Conservation (phyloP, 73 alveolate species). For the Blepharisma japonicum region DNA sequence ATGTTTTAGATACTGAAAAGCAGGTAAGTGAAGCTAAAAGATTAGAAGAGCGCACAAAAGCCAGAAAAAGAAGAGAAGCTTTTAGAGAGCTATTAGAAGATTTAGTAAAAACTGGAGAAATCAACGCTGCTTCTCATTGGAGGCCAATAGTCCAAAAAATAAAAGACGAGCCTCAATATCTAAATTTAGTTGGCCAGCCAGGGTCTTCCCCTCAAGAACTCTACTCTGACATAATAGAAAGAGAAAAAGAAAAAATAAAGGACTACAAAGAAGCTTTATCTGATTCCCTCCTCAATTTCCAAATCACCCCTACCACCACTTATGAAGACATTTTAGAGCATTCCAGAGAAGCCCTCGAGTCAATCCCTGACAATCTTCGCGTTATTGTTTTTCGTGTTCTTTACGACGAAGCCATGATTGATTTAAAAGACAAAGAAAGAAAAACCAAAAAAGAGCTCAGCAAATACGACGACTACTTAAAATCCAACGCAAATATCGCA, state of each 20-base stretch:
- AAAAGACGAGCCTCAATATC: conserved; percentile 66
- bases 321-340: conserved; percentile 54
- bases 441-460: conserved; percentile 40
- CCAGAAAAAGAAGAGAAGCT: conserved; percentile 73
- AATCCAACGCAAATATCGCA: not conserved
- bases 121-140: conserved; percentile 67
- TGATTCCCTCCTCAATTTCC: conserved; percentile 54
- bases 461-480: not conserved
- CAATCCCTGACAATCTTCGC: conserved; percentile 36
- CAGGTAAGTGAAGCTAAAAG: conserved; percentile 50
- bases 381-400: conserved; percentile 41
- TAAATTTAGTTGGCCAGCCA: conserved; percentile 62
- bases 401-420: conserved; percentile 49
- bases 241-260: conserved; percentile 60
- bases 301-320: conserved; percentile 45
- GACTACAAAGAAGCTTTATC: conserved; percentile 61
- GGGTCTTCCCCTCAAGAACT: conserved; percentile 81
- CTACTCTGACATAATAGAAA: conserved; percentile 60
- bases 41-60: conserved; percentile 58
- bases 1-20: conserved; percentile 61
- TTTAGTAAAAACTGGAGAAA: conserved; percentile 57
- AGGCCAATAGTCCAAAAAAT: conserved; percentile 46
- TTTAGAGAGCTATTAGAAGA: conserved; percentile 66
- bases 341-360: conserved; percentile 47
- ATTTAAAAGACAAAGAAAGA: conserved; percentile 59